Evolutionary conservation across 805 yeast species (phyloP).

Genomic region (Candida montana): DNA sequence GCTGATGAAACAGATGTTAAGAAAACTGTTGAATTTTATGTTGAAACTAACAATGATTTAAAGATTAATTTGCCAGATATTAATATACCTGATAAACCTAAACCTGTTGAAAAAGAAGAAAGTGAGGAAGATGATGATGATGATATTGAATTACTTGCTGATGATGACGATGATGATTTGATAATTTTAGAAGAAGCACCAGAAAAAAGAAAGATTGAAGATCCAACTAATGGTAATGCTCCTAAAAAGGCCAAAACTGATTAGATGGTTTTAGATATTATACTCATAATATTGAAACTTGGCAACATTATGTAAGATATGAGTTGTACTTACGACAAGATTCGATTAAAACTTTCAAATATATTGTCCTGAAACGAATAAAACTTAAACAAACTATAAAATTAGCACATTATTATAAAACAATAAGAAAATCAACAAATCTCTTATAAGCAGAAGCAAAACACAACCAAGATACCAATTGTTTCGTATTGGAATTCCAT

Average conservation of each 20-base stretch:
- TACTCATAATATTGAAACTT: no score
- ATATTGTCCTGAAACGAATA: not conserved
- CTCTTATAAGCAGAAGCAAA: no score
- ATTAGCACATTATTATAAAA: not conserved
- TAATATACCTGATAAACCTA: constrained; percentile 26
- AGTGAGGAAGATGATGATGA: constrained; percentile 21
- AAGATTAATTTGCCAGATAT: constrained; percentile 28
- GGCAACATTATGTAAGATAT: no score
- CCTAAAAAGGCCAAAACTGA: constrained; percentile 8
- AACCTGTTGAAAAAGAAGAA: constrained; percentile 17
- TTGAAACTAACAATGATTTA: constrained; percentile 27
- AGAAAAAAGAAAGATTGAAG: constrained; percentile 21
- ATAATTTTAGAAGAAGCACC: constrained; percentile 16
- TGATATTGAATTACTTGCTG: constrained; percentile 12
- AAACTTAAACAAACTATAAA: not conserved
- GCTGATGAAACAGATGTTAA: constrained; percentile 74
- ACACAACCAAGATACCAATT: not conserved
- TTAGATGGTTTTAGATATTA: not conserved
- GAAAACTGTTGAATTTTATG: constrained; percentile 59
- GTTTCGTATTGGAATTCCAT: no score
- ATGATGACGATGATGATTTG: constrained; percentile 16
- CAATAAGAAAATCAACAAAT: not conserved
- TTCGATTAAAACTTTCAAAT: no score
- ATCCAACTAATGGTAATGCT: not conserved
- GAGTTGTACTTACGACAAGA: no score